phyloP scores from a whole-genome alignment of 768 basidiomycete species.

The Naganishia onofrii region DNA sequence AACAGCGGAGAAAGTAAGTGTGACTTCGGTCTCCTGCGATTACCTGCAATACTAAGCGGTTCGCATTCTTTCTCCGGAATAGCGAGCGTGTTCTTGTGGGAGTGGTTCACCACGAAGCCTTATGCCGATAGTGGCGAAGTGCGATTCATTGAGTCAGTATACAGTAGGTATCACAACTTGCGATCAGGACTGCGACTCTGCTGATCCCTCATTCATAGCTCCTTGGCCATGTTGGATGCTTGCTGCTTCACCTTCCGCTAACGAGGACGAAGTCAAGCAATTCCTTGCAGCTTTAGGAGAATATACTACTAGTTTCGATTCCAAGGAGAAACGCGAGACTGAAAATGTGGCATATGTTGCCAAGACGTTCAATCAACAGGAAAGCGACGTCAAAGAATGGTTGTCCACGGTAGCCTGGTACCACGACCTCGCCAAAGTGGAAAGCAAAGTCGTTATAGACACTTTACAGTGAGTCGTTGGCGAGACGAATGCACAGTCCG shows the following conservation, averaged over 20 bases:
- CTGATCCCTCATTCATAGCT: conserved; percentile 57
- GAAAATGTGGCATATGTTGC: conserved; percentile 73
- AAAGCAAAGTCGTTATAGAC: conserved; percentile 64
- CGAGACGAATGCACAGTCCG: neutral
- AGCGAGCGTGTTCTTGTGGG: conserved; percentile 72
- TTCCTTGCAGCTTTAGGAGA: conserved; percentile 67
- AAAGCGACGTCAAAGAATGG: conserved; percentile 84
- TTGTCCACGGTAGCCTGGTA: conserved; percentile 75
- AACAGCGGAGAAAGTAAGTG: conserved; percentile 72
- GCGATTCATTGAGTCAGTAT: conserved; percentile 68
- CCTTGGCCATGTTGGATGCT: conserved; percentile 98
- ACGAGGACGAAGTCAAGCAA: conserved; percentile 55
- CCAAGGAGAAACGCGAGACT: conserved; percentile 57
- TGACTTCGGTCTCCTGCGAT: neutral
- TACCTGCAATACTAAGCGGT: neutral
- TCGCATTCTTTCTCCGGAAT: neutral
- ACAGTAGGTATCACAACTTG: conserved; percentile 36
- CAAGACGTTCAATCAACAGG: conserved; percentile 73
- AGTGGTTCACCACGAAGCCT: conserved; percentile 73
- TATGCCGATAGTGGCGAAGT: conserved; percentile 74
- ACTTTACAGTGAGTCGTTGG: conserved; percentile 64
- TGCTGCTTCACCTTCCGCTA: conserved; percentile 69
- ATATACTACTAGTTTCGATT: conserved; percentile 66
- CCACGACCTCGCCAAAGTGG: conserved; percentile 63
- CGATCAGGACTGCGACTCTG: neutral